Evolutionary conservation across 495 filamentous ascomycete genomes (phyloP).

Genomic region (Massariosphaeria phaeospora): DNA sequence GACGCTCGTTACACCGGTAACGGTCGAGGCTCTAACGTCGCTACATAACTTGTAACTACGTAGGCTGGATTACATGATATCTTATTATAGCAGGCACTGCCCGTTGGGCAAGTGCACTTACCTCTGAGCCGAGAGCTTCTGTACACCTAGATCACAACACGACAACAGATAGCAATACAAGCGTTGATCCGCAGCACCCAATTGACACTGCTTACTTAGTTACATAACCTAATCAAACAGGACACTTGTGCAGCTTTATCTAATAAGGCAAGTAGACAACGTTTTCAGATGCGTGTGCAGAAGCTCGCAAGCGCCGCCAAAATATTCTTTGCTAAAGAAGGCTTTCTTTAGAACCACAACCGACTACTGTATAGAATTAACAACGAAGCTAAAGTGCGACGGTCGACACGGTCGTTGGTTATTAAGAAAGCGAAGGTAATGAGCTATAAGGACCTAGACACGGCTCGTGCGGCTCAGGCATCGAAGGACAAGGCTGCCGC

Average conservation of each 20-base stretch:
- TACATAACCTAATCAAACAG: slow-evolving; percentile 9
- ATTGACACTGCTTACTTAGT: too few relatives aligned
- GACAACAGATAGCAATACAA: too few relatives aligned
- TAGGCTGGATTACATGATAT: too few relatives aligned
- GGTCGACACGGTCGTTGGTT: slow-evolving; percentile 5
- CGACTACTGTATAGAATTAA: slow-evolving; percentile 2
- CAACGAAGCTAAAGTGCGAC: slow-evolving; percentile 16
- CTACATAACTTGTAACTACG: slow-evolving; percentile 12
- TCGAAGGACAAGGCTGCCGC: background rate
- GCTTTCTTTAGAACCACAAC: slow-evolving; percentile 5
- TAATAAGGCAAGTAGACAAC: slow-evolving; percentile 4
- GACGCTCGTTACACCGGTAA: slow-evolving; percentile 15
- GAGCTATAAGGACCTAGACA: slow-evolving; percentile 13
- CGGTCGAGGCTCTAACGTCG: slow-evolving; percentile 3
- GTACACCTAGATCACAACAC: too few relatives aligned
- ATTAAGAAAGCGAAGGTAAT: slow-evolving; percentile 7
- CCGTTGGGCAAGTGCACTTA: too few relatives aligned
- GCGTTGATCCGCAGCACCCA: too few relatives aligned
- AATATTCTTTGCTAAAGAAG: slow-evolving; percentile 9
- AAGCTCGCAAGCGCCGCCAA: slow-evolving; percentile 9
- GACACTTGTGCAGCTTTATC: slow-evolving; percentile 2
- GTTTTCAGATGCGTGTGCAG: slow-evolving; percentile 6
- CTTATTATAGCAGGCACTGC: too few relatives aligned
- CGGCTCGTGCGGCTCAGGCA: background rate
- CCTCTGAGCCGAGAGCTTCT: too few relatives aligned